Conservation (phyloP, 1,284 basidiomycete genomes). For the Gomphus bonarii region DNA sequence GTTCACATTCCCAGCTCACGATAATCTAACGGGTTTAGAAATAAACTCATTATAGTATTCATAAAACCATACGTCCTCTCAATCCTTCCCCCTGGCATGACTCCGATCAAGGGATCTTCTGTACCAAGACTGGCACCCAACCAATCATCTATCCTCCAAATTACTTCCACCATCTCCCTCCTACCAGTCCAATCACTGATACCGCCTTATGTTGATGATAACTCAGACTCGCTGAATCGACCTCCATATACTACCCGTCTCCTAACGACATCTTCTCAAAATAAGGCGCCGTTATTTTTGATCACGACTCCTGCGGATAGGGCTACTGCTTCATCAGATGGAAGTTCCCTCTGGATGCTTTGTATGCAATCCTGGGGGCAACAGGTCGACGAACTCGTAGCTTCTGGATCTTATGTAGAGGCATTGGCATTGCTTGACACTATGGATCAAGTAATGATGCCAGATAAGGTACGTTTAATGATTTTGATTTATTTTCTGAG, state of each 20-base stretch:
- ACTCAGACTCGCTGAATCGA: slow-evolving; percentile 14
- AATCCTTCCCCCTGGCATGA: slow-evolving; percentile 57
- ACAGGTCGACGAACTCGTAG: slow-evolving; percentile 81
- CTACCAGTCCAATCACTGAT: slow-evolving; percentile 49
- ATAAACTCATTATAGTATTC: slow-evolving; percentile 38
- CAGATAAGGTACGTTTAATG: slow-evolving; percentile 39
- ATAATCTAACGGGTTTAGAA: background rate
- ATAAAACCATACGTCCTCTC: slow-evolving; percentile 82
- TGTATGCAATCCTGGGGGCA: slow-evolving; percentile 63
- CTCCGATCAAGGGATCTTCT: slow-evolving; percentile 25
- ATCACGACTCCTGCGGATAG: slow-evolving; percentile 69
- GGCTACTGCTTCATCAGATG: slow-evolving; percentile 46
- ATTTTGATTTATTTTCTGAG: background rate
- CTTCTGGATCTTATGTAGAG: slow-evolving; percentile 63
- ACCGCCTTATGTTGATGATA: slow-evolving; percentile 45
- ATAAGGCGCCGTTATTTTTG: slow-evolving; percentile 54
- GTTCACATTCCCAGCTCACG: slow-evolving; percentile 12
- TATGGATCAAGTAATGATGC: slow-evolving; percentile 49
- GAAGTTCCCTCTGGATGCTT: slow-evolving; percentile 73
- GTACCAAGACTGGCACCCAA: slow-evolving; percentile 25
- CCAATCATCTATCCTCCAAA: slow-evolving; percentile 56
- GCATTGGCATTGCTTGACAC: slow-evolving; percentile 74
- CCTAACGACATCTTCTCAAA: slow-evolving; percentile 37
- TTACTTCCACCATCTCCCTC: slow-evolving; percentile 71
- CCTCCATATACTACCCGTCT: slow-evolving; percentile 42